A percentile compares a stretch with the other conserved stretches of the same genome.
Evolutionary conservation across 75 land plant genomes (phyloP).

Genomic region (Sequoia sempervirens): DNA sequence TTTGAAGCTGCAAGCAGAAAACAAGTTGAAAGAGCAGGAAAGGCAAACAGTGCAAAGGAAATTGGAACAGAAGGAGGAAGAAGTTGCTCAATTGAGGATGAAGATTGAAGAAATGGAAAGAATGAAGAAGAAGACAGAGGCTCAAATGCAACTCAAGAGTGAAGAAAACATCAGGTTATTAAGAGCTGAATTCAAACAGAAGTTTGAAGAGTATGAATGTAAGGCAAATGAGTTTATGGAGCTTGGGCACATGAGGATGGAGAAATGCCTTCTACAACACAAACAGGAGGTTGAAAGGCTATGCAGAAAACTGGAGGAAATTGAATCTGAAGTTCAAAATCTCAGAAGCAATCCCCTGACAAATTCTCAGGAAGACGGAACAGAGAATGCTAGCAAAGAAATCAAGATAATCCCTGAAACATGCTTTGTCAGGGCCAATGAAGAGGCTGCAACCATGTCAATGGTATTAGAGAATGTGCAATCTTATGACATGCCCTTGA

Average conservation of each 20-base stretch:
- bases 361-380: background rate
- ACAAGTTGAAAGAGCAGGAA: conserved; percentile 64
- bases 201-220: conserved; percentile 32
- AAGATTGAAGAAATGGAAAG: conserved; percentile 36
- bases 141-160: conserved; percentile 40
- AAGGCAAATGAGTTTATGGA: conserved; percentile 39
- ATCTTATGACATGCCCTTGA: background rate
- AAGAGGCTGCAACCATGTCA: background rate
- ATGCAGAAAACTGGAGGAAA: conserved; percentile 56
- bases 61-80: conserved; percentile 62
- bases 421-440: conserved; percentile 2
- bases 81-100: conserved; percentile 49
- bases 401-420: conserved; percentile 6
- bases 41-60: conserved; percentile 43
- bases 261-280: conserved; percentile 55
- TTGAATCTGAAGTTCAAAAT: conserved; percentile 48
- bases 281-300: conserved; percentile 62
- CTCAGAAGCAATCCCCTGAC: background rate
- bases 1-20: conserved; percentile 66
- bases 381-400: conserved; percentile 4
- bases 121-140: conserved; percentile 20
- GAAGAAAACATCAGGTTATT: conserved; percentile 36
- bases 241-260: conserved; percentile 52
- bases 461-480: background rate
- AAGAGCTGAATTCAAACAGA: conserved; percentile 37